Evolutionary conservation across 192 early-diverging fungal species (phyloP).

Genomic region (Umbelopsis sp.): DNA sequence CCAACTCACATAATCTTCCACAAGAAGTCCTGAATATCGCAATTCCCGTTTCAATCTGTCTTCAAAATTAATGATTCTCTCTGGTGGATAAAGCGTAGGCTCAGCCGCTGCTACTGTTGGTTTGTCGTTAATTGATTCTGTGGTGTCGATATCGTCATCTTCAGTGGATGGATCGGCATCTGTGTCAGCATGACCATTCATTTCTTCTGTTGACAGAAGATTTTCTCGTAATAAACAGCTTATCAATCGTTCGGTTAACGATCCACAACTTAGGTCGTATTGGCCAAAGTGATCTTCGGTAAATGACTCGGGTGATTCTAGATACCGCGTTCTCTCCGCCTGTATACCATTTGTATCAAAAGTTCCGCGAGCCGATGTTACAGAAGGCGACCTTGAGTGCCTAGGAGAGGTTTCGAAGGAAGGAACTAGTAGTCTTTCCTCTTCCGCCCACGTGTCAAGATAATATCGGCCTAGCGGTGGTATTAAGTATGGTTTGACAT

Average conservation of each 20-base stretch:
- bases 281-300: slow-evolving; percentile 32
- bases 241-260: slow-evolving; percentile 80
- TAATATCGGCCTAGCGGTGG: slow-evolving; percentile 85
- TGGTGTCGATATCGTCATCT: background rate
- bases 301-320: slow-evolving; percentile 28
- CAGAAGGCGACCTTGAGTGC: background rate
- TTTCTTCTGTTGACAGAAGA: slow-evolving; percentile 47
- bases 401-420: slow-evolving; percentile 30
- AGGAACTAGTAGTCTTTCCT: slow-evolving; percentile 61
- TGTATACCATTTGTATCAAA: slow-evolving; percentile 1
- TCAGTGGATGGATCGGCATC: background rate
- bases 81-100: slow-evolving; percentile 25
- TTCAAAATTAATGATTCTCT: slow-evolving; percentile 62
- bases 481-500: slow-evolving; percentile 66
- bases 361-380: background rate
- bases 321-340: background rate
- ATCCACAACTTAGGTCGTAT: slow-evolving; percentile 36
- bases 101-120: background rate
- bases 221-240: slow-evolving; percentile 69
- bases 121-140: background rate
- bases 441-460: slow-evolving; percentile 62
- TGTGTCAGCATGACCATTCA: slow-evolving; percentile 35
- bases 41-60: slow-evolving; percentile 85
- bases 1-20: slow-evolving; percentile 76
- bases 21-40: slow-evolving; percentile 82